These are phyloP conservation scores for Croton laevigatus DNA, from an alignment of 441 rosid genomes.

Conservation along the genomic window DNA sequence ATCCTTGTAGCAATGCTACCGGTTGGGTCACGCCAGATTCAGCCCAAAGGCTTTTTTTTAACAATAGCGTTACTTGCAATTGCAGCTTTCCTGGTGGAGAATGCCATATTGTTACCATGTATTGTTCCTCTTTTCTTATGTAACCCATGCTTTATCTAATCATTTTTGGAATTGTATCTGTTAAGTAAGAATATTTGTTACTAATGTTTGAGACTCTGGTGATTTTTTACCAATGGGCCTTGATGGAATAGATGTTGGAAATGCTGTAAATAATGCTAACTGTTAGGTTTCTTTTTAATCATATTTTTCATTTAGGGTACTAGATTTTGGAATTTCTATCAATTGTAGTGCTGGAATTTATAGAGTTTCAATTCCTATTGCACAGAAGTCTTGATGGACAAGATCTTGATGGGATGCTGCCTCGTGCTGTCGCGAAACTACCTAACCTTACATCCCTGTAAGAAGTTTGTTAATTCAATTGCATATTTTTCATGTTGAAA, in stretches of 20 bases:
- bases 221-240: neutral
- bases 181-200: neutral
- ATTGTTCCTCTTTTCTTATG: neutral
- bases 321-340: neutral
- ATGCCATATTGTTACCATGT: slow-evolving; percentile 35
- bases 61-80: slow-evolving; percentile 21
- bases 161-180: neutral
- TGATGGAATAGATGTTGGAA: neutral
- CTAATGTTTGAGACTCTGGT: neutral
- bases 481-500: neutral
- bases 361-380: neutral
- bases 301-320: neutral
- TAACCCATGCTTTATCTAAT: neutral
- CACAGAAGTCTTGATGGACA: slow-evolving; percentile 31
- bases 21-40: slow-evolving; percentile 25
- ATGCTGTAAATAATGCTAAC: neutral
- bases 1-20: slow-evolving; percentile 27
- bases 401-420: slow-evolving; percentile 40
- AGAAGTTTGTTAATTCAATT: slow-evolving; percentile 19
- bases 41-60: neutral
- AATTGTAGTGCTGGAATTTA: neutral
- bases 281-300: neutral
- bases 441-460: slow-evolving; percentile 33
- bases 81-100: slow-evolving; percentile 23
- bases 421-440: slow-evolving; percentile 31